A percentile compares a stretch with the other conserved stretches of the same genome.
These are phyloP conservation scores for Solanum sejunctum DNA, from an alignment of 257 asterid species.

Conservation along the genomic window DNA sequence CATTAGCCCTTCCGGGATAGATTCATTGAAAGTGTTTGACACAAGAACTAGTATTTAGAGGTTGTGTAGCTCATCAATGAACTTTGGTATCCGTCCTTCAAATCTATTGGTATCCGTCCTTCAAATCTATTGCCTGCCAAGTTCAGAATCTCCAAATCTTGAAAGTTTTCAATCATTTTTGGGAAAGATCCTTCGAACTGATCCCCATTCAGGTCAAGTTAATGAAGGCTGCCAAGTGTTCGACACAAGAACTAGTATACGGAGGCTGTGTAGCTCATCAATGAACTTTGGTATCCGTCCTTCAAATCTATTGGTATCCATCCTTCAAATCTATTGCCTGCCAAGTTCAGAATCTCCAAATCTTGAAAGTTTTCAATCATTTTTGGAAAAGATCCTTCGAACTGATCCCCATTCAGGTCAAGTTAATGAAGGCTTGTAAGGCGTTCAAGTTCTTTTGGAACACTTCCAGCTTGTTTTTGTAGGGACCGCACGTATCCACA, in stretches of 20 bases:
- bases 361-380: background rate
- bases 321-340: background rate
- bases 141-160: background rate
- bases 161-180: background rate
- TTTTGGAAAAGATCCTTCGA: background rate
- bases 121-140: background rate
- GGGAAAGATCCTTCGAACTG: background rate
- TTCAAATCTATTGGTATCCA: no score
- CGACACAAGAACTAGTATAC: background rate
- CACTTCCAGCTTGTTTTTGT: background rate
- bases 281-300: background rate
- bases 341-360: constrained; percentile 1
- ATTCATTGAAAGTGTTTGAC: background rate
- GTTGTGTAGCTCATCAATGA: background rate
- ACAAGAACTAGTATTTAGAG: background rate
- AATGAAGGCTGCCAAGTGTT: no score
- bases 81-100: background rate
- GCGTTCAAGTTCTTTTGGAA: background rate
- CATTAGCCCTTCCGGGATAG: background rate
- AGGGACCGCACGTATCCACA: no score
- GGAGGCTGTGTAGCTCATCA: background rate
- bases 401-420: background rate
- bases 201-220: background rate
- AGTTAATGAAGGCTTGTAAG: background rate
- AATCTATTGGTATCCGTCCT: background rate